Base-by-base conservation (phyloP, 1,284 basidiomycete genomes). In the Cryptococcus wingfieldii region DNA sequence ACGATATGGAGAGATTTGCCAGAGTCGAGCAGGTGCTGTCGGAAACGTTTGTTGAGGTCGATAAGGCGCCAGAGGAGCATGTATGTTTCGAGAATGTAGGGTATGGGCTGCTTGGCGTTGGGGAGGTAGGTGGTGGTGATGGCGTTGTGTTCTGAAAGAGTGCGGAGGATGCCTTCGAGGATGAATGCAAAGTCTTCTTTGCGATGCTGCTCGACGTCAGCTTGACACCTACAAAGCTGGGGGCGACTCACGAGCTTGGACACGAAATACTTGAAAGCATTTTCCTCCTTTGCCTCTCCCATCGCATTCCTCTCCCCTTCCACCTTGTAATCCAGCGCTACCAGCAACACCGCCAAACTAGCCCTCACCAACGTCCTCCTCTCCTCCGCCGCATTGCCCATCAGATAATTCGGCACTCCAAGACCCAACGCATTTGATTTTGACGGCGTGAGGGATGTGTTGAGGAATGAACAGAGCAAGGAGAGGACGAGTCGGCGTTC, bases 41-140 rank as follows among this genome's bases (percentile, higher is more conserved):
- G 83, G 77, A 95, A 93, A 84, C 91, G 91, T 89, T 89, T 93
- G 78, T 95, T 95, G 31, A 93, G 76, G 64, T 95, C 93, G 43
- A 94, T 79, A 74, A 90, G 83, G 74, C 91, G 89, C 91, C 91
- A 95, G 53, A 94, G 83, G 52, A 96, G 82, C 52, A 93, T 81
- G 52, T 90, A 83, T 2, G 83, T 86, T 74, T 94, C 90, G 10
- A 86, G 81, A 47, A 91, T 80, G 69, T 91, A 89, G 0, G 88
- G 87, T 42, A 90, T 78, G 28, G 88, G 84, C 71, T 85, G 88
- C 70, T 83, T 83, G 31, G 89, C 87, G 13, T 91, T 90, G 4
- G 90, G 90, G 18, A 94, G 79, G 50, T 91, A 75, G 58, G 86
- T 87, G 63, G 86, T 88, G 56, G 84, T 77, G 3, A 85, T 83